phyloP scores from a whole-genome alignment of 2,329 filamentous ascomycete genomes.

The Phialophora chinensis region DNA sequence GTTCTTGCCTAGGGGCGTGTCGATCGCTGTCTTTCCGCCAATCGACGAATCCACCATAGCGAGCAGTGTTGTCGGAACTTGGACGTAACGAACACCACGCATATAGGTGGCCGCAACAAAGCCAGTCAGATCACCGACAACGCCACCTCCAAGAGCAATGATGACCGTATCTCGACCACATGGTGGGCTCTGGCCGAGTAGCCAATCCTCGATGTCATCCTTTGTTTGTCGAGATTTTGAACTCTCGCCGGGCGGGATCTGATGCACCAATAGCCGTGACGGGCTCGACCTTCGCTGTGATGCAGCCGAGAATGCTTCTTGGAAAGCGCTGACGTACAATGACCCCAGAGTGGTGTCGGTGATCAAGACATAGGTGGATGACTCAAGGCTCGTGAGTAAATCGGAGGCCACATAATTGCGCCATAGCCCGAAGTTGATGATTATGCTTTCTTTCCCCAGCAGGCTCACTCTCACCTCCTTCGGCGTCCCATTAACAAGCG shows the following conservation, averaged over 20 bases:
- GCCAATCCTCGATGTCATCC: conserved; percentile 96
- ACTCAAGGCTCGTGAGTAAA: conserved; percentile 75
- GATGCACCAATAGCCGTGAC: conserved; percentile 78
- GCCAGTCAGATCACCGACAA: conserved; percentile 97
- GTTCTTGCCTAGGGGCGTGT: conserved; percentile 95
- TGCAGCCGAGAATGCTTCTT: conserved; percentile 65
- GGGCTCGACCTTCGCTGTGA: conserved; percentile 47
- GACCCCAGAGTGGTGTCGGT: conserved; percentile 91
- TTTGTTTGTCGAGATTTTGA: conserved; percentile 95
- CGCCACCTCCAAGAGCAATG: conserved; percentile 90
- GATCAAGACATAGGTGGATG: conserved; percentile 93
- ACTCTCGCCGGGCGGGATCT: conserved; percentile 87
- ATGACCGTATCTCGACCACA: conserved; percentile 95
- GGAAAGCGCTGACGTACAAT: conserved; percentile 80
- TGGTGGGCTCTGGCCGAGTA: conserved; percentile 77
- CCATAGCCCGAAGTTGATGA: conserved; percentile 92
- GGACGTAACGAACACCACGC: conserved; percentile 93
- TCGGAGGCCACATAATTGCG: conserved; percentile 79
- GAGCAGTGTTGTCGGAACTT: conserved; percentile 92
- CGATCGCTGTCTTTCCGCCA: conserved; percentile 97
- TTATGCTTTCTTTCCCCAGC: conserved; percentile 85
- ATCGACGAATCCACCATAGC: conserved; percentile 99
- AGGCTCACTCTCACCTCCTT: conserved; percentile 68
- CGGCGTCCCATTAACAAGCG: conserved; percentile 34
- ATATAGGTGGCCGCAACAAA: conserved; percentile 98